A percentile compares a stretch with the other conserved stretches of the same genome.
Evolutionary conservation across 2,329 filamentous ascomycete genomes (phyloP).

Genomic region (Colletotrichum noveboracense): DNA sequence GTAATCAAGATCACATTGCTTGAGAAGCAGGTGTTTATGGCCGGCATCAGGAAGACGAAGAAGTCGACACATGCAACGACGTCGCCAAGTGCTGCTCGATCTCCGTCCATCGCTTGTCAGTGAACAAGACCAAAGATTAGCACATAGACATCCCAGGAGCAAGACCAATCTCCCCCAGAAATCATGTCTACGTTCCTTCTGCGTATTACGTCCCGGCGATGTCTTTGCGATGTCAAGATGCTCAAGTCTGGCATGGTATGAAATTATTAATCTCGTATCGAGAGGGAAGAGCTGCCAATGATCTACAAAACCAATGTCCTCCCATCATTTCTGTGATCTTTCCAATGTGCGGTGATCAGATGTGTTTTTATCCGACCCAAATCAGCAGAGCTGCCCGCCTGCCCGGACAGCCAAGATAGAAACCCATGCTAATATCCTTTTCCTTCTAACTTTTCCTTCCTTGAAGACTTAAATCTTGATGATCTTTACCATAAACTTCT

Average conservation of each 20-base stretch:
- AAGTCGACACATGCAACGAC: neutral
- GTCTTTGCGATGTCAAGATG: neutral
- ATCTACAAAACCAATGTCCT: constrained; percentile 17
- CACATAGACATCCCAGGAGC: neutral
- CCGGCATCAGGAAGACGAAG: neutral
- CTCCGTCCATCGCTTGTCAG: fast-evolving
- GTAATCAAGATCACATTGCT: neutral
- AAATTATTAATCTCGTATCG: constrained; percentile 10
- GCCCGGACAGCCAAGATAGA: neutral
- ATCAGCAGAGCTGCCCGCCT: neutral
- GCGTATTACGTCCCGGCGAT: fast-evolving
- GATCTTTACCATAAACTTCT: neutral
- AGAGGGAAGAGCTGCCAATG: neutral
- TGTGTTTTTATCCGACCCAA: neutral
- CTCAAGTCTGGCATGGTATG: neutral
- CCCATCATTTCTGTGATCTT: constrained; percentile 4
- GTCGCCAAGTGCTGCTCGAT: neutral
- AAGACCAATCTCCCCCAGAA: neutral
- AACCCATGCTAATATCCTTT: neutral
- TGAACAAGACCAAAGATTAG: neutral
- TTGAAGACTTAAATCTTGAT: neutral
- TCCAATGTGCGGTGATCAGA: constrained; percentile 6
- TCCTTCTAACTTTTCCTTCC: neutral
- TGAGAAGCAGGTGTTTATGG: neutral
- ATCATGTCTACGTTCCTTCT: neutral